Evolutionary conservation across 2,329 filamentous ascomycete genomes (phyloP), one percentile per base, ranked within the genome.

Genomic region (Blumeria graminis): DNA sequence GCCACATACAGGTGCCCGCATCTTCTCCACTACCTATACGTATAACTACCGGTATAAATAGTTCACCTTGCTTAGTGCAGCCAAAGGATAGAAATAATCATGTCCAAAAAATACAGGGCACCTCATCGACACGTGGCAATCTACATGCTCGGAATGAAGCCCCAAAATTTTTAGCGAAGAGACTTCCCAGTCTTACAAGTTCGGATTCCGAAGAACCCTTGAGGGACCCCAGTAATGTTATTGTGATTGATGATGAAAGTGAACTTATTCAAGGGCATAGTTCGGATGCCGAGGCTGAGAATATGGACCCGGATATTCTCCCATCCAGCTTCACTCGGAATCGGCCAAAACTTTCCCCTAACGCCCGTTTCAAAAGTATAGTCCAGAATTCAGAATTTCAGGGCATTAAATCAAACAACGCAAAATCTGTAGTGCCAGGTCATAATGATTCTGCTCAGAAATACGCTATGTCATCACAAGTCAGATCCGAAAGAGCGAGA

Each of bases 1-100:
- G 53, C 39, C 66, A 75, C 55, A 72, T 95, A 57, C 89, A 94
- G 67, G 89, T 95, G 3, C 81, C 83, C 34, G 86, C 86, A n/a
- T 95, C 89, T 3, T 95, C 90, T 0, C 89, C 88, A 1, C 63
- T 66, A 38, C 57, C 57, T 11, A n/a, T 34, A 34, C 22, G 14
- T 38, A 35, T 18, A 22, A 14, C 6, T 18, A 10, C 32, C 36
- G n/a, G 14, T 53, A 36, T 10, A 53, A 32, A 53, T 18, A 18
- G n/a, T 35, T 3, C 32, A 7, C n/a, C 7, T 10, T 34, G 33
- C 6, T 16, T n/a, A 36, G 18, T 11, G 18, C 9, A 33, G 4
- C 3, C 46, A 33, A 16, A 33, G 32, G 38, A n/a, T 16, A 22
- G 11, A 6, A 53, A 16, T 35, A 35, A 16, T 18, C 16, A 10